phyloP scores from a whole-genome alignment of 148 eudicot species.

The Vaccinium myrtillus region DNA sequence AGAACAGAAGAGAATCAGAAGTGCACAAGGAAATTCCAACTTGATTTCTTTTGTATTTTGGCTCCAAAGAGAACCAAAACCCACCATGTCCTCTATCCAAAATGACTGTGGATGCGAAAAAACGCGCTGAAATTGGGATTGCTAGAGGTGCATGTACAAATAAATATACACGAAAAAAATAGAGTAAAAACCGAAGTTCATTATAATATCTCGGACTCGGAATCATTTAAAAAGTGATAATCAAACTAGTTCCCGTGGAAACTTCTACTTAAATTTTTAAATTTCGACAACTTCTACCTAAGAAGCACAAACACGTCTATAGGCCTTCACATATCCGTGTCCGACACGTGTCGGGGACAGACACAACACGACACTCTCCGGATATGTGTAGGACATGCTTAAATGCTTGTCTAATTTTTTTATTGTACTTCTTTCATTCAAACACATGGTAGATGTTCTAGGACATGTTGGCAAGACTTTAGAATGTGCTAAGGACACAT shows the following conservation, averaged over 20 bases:
- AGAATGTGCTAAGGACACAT: no score
- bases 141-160: neutral
- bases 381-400: no score
- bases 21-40: neutral
- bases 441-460: no score
- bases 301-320: no score
- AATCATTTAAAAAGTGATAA: neutral
- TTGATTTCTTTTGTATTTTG: neutral
- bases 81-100: neutral
- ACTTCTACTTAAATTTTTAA: neutral
- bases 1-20: neutral
- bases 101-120: neutral
- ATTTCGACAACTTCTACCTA: no score
- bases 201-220: no score
- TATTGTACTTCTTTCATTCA: no score
- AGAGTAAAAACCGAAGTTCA: neutral
- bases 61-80: neutral
- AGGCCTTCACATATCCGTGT: no score
- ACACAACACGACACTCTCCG: no score
- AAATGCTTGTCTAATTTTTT: no score
- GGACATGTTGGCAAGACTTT: no score
- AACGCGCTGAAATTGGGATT: neutral
- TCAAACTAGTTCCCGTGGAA: neutral
- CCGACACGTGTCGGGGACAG: no score
- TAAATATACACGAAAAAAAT: neutral